phyloP scores from a whole-genome alignment of 345 rosid genomes.

The Citrus inodora region DNA sequence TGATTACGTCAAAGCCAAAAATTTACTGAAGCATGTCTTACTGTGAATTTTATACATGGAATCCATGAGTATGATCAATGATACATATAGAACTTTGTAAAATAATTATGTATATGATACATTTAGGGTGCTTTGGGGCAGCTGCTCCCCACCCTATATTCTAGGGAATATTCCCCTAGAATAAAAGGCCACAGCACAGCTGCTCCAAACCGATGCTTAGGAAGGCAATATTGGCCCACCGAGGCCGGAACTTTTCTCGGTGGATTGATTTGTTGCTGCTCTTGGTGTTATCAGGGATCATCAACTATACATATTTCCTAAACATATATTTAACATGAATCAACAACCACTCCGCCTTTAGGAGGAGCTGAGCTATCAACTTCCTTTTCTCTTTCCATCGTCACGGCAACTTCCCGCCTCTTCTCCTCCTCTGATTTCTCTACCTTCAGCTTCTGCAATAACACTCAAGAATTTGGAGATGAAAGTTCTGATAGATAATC shows the following conservation, averaged over 20 bases:
- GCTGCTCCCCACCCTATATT: no score
- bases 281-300: background rate
- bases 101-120: no score
- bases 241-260: background rate
- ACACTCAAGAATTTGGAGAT: background rate
- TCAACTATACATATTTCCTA: background rate
- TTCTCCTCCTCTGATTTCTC: constrained; percentile 25
- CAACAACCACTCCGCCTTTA: constrained; percentile 14
- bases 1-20: no score
- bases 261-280: background rate
- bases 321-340: constrained; percentile 13
- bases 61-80: no score
- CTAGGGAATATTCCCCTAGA: no score
- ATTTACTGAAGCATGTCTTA: no score
- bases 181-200: no score
- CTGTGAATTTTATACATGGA: no score
- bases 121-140: background rate
- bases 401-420: constrained; percentile 16
- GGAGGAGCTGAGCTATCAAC: constrained; percentile 20
- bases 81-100: no score
- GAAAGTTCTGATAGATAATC: background rate
- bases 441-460: constrained; percentile 43
- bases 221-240: background rate
- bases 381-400: constrained; percentile 26
- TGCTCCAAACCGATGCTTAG: no score